Conservation (phyloP, 257 asterid genomes). For the Solanum chiquidenum region DNA sequence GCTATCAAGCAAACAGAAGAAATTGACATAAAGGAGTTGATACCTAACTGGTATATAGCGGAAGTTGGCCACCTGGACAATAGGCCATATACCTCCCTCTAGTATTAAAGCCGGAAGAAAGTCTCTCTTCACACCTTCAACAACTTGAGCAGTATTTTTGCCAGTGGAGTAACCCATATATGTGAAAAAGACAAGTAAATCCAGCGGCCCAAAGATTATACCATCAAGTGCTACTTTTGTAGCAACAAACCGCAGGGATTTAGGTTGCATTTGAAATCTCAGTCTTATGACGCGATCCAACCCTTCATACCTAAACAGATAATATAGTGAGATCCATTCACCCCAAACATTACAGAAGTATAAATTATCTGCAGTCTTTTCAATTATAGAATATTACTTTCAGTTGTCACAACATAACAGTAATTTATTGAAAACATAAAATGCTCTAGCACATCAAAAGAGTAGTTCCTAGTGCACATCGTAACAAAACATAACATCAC, state of each 20-base stretch:
- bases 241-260: conserved; percentile 59
- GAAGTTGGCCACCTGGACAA: conserved; percentile 75
- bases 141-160: conserved; percentile 51
- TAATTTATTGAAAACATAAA: neutral
- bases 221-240: conserved; percentile 76
- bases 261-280: conserved; percentile 48
- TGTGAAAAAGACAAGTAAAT: conserved; percentile 62
- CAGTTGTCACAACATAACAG: neutral
- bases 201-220: conserved; percentile 69
- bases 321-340: neutral
- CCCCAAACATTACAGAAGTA: neutral
- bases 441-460: neutral
- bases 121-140: conserved; percentile 73
- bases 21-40: conserved; percentile 82
- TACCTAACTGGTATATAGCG: conserved; percentile 63
- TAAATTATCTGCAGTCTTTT: neutral
- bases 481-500: neutral
- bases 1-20: conserved; percentile 82
- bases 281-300: conserved; percentile 57
- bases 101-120: conserved; percentile 63
- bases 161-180: conserved; percentile 85
- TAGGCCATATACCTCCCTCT: conserved; percentile 83
- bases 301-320: conserved; percentile 54
- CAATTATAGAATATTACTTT: neutral
- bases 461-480: neutral